Base-by-base conservation (phyloP, 208 protist genomes). In the Trypanosoma lewisi region DNA sequence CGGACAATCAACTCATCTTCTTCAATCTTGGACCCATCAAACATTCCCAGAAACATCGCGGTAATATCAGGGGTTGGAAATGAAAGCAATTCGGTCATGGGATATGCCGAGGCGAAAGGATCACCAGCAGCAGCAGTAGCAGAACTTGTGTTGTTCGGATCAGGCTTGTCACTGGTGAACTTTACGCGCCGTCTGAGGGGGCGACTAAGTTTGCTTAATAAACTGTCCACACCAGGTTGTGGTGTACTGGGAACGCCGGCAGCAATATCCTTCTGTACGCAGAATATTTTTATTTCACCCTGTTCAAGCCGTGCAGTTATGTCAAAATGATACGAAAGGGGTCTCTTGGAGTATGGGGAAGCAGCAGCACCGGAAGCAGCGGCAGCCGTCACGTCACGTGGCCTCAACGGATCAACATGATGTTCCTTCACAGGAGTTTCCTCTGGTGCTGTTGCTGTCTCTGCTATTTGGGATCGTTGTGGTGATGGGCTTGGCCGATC, bases 11-110 rank as follows among this genome's bases (percentile, higher is more conserved):
- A 57, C 31, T 75, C 34, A 34, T 92, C 80, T 0, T 82, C 63
- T 9, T 71, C 71, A 0, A 42, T 52, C 1, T 42, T 28, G 2
- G 42, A 23, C 8, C 67, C 44, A 30, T 65, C 67, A 12, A 63
- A 56, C 17, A 41, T 61, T 47, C 60, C 67, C 1, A 82, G 50
- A 0, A 75, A 39, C 49, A 73, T 66, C 45, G 80, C 58, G 14
- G 72, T 67, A 8, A 85, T 63, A 5, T 73, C 58, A 1, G 85
- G 89, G 11, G 90, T 69, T 0, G 89, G 85, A 58, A 95, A 68
- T 4, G 67, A 73, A 34, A 89, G 70, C 23, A 91, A 56, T 37
- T 62, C 60, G 31, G 61, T 30, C 69, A 88, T 83, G n/a, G 53
- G 44, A 33, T 12, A 70, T 39, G 7, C 58, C 4, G 55, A 6